Conservation (phyloP, 768 basidiomycete genomes). For the Sarcodon aspratus region DNA sequence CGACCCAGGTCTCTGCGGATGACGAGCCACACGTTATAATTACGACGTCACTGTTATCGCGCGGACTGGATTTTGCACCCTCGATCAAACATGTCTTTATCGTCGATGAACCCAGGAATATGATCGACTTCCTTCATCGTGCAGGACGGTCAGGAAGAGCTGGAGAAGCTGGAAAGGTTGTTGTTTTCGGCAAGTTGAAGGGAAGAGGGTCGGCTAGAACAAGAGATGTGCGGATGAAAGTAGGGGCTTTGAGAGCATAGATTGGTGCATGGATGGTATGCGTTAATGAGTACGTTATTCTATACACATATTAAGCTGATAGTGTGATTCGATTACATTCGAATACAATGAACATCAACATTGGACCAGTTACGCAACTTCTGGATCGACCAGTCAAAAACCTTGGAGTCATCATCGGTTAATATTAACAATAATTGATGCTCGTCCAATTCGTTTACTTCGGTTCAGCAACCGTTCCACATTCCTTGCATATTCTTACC, state of each 20-base stretch:
- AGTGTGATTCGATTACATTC: too few species aligned
- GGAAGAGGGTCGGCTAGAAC: conserved; percentile 49
- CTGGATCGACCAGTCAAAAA: too few species aligned
- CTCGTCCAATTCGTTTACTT: conserved; percentile 24
- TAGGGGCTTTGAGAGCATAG: conserved; percentile 25
- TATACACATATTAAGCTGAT: not conserved
- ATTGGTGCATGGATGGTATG: not conserved
- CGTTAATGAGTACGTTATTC: not conserved
- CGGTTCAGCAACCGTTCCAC: conserved; percentile 50
- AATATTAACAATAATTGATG: not conserved
- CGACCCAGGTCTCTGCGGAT: conserved; percentile 13
- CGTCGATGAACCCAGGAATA: conserved; percentile 79
- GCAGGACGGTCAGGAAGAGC: conserved; percentile 79
- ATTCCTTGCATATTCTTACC: conserved; percentile 58
- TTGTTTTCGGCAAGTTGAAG: conserved; percentile 62
- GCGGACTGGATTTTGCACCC: conserved; percentile 82
- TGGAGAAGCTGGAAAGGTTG: conserved; percentile 56
- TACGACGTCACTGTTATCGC: conserved; percentile 84
- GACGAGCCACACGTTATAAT: conserved; percentile 58
- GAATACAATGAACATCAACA: too few species aligned
- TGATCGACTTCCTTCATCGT: conserved; percentile 87
- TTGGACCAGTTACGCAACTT: too few species aligned
- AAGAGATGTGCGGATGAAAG: conserved; percentile 38
- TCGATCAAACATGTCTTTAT: conserved; percentile 78
- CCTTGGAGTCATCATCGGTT: too few species aligned